A percentile compares a stretch with the other conserved stretches of the same genome.
phyloP scores from a whole-genome alignment of 176 grass and related monocot genomes.

The Hyparrhenia diplandra region DNA sequence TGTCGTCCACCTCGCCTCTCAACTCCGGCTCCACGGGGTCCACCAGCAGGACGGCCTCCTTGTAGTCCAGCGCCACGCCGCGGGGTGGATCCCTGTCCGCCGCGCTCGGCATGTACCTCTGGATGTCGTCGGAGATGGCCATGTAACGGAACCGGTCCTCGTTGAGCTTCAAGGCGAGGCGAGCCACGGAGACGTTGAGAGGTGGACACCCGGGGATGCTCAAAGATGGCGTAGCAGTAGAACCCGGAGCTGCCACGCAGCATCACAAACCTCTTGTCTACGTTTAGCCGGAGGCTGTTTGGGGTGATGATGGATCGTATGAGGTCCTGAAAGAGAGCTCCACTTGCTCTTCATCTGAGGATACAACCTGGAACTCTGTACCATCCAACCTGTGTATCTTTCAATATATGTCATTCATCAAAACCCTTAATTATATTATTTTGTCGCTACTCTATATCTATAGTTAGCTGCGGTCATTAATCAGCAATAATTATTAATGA shows the following conservation, averaged over 20 bases:
- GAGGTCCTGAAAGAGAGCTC: background rate
- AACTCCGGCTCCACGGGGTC: slow-evolving; percentile 38
- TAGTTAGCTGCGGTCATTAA: no score
- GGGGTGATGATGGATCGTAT: background rate
- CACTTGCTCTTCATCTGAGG: background rate
- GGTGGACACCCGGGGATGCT: background rate
- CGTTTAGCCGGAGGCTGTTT: background rate
- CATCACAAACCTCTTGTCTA: background rate
- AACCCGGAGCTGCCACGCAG: background rate
- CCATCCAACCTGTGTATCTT: background rate
- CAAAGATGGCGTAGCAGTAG: background rate
- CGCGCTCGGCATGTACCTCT: slow-evolving; percentile 48
- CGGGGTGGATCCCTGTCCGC: slow-evolving; percentile 22
- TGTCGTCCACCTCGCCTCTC: slow-evolving; percentile 83
- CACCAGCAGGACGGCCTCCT: slow-evolving; percentile 53
- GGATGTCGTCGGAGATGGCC: slow-evolving; percentile 55
- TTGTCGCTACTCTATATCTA: no score
- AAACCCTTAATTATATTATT: background rate
- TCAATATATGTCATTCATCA: background rate
- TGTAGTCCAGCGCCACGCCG: slow-evolving; percentile 40
- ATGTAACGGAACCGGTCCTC: slow-evolving; percentile 54
- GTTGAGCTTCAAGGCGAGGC: background rate
- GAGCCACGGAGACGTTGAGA: background rate
- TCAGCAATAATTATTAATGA: no score
- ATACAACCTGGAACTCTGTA: background rate